These are phyloP conservation scores for Amphibolis antarctica DNA, from an alignment of 106 monocot genomes.

Conservation along the genomic window DNA sequence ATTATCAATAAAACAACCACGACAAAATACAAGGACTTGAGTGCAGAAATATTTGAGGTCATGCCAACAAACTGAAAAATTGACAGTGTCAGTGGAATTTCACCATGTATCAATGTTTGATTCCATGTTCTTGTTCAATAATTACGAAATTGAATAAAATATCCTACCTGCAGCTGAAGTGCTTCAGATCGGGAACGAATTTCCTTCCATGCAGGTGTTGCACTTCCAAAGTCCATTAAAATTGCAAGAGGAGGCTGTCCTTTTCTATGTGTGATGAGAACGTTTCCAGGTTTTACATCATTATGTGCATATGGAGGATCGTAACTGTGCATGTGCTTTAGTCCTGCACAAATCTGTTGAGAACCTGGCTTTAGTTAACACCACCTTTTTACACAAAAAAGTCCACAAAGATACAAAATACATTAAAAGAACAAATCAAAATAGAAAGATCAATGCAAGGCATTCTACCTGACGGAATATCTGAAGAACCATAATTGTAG, in stretches of 20 bases:
- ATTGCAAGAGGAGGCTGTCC: slow-evolving; percentile 77
- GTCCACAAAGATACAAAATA: too few relatives aligned
- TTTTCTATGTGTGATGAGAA: slow-evolving; percentile 66
- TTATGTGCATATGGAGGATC: slow-evolving; percentile 98
- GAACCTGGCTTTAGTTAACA: slow-evolving; percentile 7
- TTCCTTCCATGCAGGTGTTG: slow-evolving; percentile 69
- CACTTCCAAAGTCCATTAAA: slow-evolving; percentile 98
- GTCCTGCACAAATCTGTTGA: slow-evolving; percentile 85
- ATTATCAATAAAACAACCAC: too few relatives aligned
- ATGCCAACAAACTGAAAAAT: too few relatives aligned
- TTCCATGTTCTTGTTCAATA: background rate
- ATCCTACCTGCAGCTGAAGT: slow-evolving; percentile 69
- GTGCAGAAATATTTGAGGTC: too few relatives aligned
- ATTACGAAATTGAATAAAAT: background rate
- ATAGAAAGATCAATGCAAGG: background rate
- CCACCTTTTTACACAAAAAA: background rate
- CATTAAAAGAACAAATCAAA: too few relatives aligned
- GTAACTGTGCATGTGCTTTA: slow-evolving; percentile 91
- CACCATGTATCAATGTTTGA: too few relatives aligned
- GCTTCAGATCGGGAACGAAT: slow-evolving; percentile 82
- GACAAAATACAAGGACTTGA: too few relatives aligned
- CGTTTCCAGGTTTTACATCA: slow-evolving; percentile 95
- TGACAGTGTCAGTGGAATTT: too few relatives aligned
- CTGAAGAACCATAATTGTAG: slow-evolving; percentile 24
- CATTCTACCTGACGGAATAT: slow-evolving; percentile 21